These are phyloP conservation scores for Hygrophorus pudorinus DNA, from an alignment of 768 basidiomycete species.

Conservation along the genomic window DNA sequence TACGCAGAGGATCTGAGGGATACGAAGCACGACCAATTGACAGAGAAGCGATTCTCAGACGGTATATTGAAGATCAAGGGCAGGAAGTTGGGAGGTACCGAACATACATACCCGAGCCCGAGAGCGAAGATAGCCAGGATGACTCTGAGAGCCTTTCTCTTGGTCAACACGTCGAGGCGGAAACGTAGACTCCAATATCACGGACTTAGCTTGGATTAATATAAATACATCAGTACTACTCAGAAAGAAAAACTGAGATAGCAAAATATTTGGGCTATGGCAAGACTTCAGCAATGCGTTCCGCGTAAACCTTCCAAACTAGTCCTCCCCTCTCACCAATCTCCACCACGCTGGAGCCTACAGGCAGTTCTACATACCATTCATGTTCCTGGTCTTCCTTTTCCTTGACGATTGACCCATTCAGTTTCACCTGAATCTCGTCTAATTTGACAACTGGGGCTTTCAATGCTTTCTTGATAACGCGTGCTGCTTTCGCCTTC, in stretches of 20 bases:
- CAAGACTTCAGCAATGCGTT: constrained; percentile 1
- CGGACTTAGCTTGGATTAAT: neutral
- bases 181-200: neutral
- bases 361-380: constrained; percentile 54
- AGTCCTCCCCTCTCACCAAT: constrained; percentile 31
- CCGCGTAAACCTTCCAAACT: constrained; percentile 10
- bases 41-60: constrained; percentile 54
- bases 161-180: neutral
- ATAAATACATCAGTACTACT: constrained; percentile 1
- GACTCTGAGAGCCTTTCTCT: neutral
- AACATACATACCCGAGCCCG: constrained; percentile 53
- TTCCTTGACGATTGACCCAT: constrained; percentile 41
- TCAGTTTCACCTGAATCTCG: constrained; percentile 54
- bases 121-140: constrained; percentile 32
- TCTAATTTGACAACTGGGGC: constrained; percentile 28
- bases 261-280: neutral
- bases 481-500: constrained; percentile 19
- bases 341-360: constrained; percentile 57
- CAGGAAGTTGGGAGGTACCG: constrained; percentile 54
- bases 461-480: constrained; percentile 31
- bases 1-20: constrained; percentile 75
- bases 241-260: neutral
- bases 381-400: constrained; percentile 35
- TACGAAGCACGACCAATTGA: constrained; percentile 58
- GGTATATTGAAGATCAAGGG: constrained; percentile 44